Evolutionary conservation across 805 yeast species (phyloP).

Genomic region (Metschnikowia arizonensis): DNA sequence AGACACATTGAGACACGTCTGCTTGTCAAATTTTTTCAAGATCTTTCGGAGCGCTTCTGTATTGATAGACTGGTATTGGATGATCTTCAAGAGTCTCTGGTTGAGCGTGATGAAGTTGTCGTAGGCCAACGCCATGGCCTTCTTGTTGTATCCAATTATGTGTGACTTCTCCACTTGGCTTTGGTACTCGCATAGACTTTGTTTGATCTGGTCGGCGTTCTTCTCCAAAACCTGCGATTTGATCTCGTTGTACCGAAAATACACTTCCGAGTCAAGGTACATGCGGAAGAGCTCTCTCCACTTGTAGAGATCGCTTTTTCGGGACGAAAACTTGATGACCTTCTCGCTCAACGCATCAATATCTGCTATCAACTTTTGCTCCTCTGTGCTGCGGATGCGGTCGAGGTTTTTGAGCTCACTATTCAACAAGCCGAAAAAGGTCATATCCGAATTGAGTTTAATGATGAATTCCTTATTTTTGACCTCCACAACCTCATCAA

Average conservation of each 20-base stretch:
- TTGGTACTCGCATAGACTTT: conserved; percentile 40
- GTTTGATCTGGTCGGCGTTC: conserved; percentile 42
- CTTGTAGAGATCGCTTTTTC: conserved; percentile 52
- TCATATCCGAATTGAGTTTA: conserved; percentile 50
- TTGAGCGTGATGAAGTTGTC: conserved; percentile 51
- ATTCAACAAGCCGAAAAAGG: conserved; percentile 55
- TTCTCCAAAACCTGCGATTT: conserved; percentile 40
- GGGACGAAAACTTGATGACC: conserved; percentile 24
- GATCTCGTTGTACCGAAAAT: conserved; percentile 49
- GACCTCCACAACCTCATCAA: conserved; percentile 13
- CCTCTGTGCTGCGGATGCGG: conserved; percentile 40
- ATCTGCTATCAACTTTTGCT: conserved; percentile 36
- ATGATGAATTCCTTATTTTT: conserved; percentile 36
- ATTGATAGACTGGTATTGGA: conserved; percentile 60
- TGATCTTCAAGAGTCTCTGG: conserved; percentile 49
- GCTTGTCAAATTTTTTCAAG: conserved; percentile 72
- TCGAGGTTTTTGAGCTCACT: conserved; percentile 51
- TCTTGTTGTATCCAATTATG: conserved; percentile 43
- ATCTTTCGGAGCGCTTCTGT: conserved; percentile 63
- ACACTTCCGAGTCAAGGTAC: conserved; percentile 65
- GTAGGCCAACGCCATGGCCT: conserved; percentile 43
- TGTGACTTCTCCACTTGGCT: conserved; percentile 36
- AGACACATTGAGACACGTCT: conserved; percentile 52
- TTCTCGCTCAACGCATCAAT: conserved; percentile 41
- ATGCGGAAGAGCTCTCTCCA: conserved; percentile 69